phyloP scores from a whole-genome alignment of 1,284 basidiomycete genomes.

The Rhizopogon parksii region DNA sequence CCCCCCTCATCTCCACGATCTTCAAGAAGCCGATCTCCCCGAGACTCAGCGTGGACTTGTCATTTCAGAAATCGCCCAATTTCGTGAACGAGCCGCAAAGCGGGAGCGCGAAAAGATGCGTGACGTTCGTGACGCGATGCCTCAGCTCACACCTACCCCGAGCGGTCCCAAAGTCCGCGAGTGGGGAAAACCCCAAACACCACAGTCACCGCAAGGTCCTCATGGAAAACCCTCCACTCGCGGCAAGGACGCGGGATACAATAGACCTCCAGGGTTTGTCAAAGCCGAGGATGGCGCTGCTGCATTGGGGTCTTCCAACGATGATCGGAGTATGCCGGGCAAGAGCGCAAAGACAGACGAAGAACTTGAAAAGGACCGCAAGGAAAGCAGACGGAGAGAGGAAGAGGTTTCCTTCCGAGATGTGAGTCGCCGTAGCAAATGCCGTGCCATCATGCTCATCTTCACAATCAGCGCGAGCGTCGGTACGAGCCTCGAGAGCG shows the following conservation, averaged over 20 bases:
- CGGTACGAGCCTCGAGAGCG: constrained; percentile 78
- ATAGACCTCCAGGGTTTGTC: constrained; percentile 75
- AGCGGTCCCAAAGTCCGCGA: constrained; percentile 69
- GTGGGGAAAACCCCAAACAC: constrained; percentile 61
- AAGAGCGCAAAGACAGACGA: constrained; percentile 69
- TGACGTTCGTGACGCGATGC: constrained; percentile 58
- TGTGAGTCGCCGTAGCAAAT: constrained; percentile 41
- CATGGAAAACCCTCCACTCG: constrained; percentile 36
- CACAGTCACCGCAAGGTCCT: constrained; percentile 33
- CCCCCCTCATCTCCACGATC: constrained; percentile 89
- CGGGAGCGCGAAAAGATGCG: constrained; percentile 79
- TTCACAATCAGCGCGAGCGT: constrained; percentile 57
- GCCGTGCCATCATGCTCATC: not conserved
- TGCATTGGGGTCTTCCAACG: constrained; percentile 24
- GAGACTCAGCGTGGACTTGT: constrained; percentile 91
- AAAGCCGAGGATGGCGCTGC: constrained; percentile 47
- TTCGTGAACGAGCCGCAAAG: constrained; percentile 81
- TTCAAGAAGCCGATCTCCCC: constrained; percentile 93
- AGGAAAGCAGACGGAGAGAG: constrained; percentile 64
- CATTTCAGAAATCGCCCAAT: constrained; percentile 91
- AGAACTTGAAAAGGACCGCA: constrained; percentile 73
- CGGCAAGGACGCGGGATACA: constrained; percentile 64
- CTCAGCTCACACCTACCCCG: constrained; percentile 34
- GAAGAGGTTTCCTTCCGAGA: constrained; percentile 80
- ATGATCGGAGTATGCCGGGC: constrained; percentile 31